Conservation (phyloP, 306 rosid species). For the Ormosia emarginata region DNA sequence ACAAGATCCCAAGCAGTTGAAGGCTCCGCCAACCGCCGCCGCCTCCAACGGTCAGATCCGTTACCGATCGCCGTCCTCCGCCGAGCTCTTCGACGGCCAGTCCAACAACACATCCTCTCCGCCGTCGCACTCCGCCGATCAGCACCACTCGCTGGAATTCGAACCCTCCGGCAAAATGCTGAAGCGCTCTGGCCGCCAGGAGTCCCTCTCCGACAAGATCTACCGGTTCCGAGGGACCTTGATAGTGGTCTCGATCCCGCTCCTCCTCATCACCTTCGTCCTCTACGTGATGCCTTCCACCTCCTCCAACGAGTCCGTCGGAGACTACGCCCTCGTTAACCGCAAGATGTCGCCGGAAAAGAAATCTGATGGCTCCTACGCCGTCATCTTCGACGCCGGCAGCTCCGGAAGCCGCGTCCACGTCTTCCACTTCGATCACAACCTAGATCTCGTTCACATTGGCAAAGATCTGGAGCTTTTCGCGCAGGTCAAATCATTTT, state of each 20-base stretch:
- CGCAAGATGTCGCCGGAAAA: constrained; percentile 60
- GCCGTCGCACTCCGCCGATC: constrained; percentile 57
- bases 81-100: constrained; percentile 76
- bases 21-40: constrained; percentile 61
- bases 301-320: constrained; percentile 29
- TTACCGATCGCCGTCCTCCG: constrained; percentile 88
- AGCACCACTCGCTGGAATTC: constrained; percentile 32
- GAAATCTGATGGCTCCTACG: constrained; percentile 43
- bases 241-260: constrained; percentile 64
- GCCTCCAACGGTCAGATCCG: constrained; percentile 93
- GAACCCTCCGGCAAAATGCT: constrained; percentile 71
- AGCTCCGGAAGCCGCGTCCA: constrained; percentile 99
- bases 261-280: constrained; percentile 60
- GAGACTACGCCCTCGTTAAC: constrained; percentile 40
- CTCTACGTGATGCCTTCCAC: constrained; percentile 64
- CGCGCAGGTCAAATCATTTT: constrained; percentile 43
- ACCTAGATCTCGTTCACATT: constrained; percentile 79
- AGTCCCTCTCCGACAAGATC: constrained; percentile 76
- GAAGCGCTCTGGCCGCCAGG: constrained; percentile 67
- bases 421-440: constrained; percentile 71
- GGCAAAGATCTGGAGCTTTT: constrained; percentile 93
- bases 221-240: constrained; percentile 65
- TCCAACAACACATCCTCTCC: constrained; percentile 39
- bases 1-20: constrained; percentile 69
- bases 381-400: constrained; percentile 93